Percentiles rank a stretch among this genome's conserved stretches.
These are phyloP conservation scores for Suillus occidentalis DNA, from an alignment of 768 basidiomycete genomes.

Conservation along the genomic window DNA sequence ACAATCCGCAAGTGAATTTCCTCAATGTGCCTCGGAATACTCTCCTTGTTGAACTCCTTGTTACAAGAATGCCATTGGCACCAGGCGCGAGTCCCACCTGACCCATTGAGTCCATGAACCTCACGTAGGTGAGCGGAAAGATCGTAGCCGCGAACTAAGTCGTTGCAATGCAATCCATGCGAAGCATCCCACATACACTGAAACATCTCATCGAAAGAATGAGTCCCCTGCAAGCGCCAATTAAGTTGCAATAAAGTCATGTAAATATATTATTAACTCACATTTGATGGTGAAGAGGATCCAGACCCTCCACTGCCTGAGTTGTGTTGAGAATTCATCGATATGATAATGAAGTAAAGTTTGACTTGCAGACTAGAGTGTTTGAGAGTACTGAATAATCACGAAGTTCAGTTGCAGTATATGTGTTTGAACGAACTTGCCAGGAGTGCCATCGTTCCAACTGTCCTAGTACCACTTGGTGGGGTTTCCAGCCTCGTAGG, in stretches of 20 bases:
- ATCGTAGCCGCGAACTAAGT: background rate
- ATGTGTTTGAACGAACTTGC: background rate
- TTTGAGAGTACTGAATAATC: too few relatives aligned
- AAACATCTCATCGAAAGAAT: background rate
- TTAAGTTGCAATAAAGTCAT: background rate
- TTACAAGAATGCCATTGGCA: background rate
- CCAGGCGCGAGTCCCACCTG: too few relatives aligned
- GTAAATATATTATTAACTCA: background rate
- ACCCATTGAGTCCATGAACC: background rate
- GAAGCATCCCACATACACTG: background rate
- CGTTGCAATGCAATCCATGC: background rate
- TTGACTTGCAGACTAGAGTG: too few relatives aligned
- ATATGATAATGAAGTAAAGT: too few relatives aligned
- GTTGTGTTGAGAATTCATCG: background rate
- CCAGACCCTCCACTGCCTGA: background rate
- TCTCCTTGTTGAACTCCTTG: background rate
- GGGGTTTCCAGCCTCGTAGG: background rate
- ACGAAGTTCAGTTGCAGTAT: background rate
- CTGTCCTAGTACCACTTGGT: background rate
- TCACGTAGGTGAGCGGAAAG: background rate
- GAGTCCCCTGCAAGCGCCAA: background rate
- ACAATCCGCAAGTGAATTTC: slow-evolving; percentile 22
- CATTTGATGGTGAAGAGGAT: background rate
- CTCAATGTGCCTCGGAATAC: slow-evolving; percentile 19
- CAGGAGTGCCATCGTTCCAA: background rate